Conservation (phyloP, 2,329 filamentous ascomycete species). For the Chrysosporium queenslandicum region DNA sequence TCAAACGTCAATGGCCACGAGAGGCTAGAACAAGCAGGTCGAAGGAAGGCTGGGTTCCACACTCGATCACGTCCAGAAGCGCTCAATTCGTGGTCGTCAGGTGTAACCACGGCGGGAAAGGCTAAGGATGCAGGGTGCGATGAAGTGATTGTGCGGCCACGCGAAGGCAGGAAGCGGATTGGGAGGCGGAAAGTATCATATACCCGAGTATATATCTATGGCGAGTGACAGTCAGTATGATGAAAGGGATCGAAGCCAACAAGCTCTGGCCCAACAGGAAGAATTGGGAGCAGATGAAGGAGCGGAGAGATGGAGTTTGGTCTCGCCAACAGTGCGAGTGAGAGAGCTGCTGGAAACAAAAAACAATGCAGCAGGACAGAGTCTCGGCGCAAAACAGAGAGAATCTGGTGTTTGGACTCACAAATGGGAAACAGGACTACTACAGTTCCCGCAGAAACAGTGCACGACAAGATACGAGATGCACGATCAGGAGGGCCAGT, state of each 20-base stretch:
- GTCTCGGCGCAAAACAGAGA: neutral
- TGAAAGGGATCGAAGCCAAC: too few relatives aligned
- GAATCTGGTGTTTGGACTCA: neutral
- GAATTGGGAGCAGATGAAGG: neutral
- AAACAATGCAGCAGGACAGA: neutral
- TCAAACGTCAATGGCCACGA: neutral
- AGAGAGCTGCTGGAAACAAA: too few relatives aligned
- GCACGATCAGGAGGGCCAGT: neutral
- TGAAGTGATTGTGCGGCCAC: neutral
- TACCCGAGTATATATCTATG: neutral
- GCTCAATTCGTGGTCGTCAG: neutral
- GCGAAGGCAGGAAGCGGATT: neutral
- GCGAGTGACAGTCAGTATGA: neutral
- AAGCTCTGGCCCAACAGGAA: too few relatives aligned
- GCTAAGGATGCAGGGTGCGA: neutral
- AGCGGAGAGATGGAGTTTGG: neutral
- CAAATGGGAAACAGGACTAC: neutral
- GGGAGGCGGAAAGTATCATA: neutral
- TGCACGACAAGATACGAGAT: neutral
- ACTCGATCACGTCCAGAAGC: neutral
- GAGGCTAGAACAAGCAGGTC: neutral
- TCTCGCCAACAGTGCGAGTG: neutral
- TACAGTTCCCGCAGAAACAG: neutral
- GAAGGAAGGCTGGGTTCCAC: neutral
- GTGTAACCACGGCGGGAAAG: neutral